Evolutionary conservation across 345 rosid genomes (phyloP), one percentile per base, ranked within the genome.

Genomic region (Ceriops tagal): DNA sequence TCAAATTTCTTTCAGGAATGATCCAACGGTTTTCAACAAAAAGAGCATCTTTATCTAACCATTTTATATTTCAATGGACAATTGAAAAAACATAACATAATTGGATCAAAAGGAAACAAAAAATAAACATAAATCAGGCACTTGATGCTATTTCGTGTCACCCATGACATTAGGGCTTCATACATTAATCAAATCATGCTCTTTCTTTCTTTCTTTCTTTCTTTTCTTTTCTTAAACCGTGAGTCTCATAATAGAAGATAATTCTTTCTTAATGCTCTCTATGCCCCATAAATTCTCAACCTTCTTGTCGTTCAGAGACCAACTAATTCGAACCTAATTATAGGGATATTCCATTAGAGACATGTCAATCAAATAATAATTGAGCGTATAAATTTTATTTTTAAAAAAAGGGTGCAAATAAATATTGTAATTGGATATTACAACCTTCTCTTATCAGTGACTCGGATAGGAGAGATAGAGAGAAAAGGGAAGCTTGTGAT

Each of bases 101-200:
- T 34, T 34, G 8, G 35, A 34, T 34, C 6, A 34, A 34, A 6
- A 34, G 6, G 1, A 34, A 55, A 19, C 28, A 22, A 62, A 62
- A 37, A 57, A 2, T 39, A 28, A 60, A 21, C 52, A 70, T 49
- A 35, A 31, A 67, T 67, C 46, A 71, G 51, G 31, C 76, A 74
- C 67, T 61, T 58, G 72, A 58, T 7, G 16, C 52, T 56, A 20
- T 57, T 67, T 69, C 59, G 68, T 57, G 74, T 79, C 76, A 75
- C 64, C 77, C 77, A 71, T 76, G 85, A 82, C 80, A 73, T 78
- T 71, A 61, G 74, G 34, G 26, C 55, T 18, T 28, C 9, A 6
- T 62, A 49, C 9, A 32, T 53, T 68, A 65, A 75, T 51, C 46
- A 34, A 6, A 64, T 19, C 6, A n/a, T n/a, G 1, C 53, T 43